These are phyloP conservation scores for Calonectria multiphialidica DNA, from an alignment of 2,329 filamentous ascomycete genomes.

Conservation along the genomic window DNA sequence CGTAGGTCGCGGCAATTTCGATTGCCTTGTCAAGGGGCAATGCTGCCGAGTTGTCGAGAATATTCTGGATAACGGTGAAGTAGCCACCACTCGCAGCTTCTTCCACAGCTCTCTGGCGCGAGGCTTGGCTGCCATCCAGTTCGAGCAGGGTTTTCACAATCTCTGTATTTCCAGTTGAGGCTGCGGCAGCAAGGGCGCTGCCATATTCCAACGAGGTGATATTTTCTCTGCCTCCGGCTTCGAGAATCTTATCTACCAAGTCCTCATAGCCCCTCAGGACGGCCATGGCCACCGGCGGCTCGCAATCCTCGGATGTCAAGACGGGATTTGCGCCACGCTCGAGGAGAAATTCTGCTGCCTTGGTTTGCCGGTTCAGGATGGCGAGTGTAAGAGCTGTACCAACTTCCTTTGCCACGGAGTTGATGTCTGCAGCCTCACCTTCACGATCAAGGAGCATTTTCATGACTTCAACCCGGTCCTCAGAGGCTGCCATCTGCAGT, in stretches of 20 bases:
- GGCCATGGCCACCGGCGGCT: constrained; percentile 21
- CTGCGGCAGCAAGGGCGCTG: constrained; percentile 22
- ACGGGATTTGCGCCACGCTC: constrained; percentile 16
- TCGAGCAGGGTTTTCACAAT: constrained; percentile 18
- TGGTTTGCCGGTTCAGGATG: constrained; percentile 16
- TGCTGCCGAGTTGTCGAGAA: constrained; percentile 7
- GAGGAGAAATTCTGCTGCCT: constrained; percentile 21
- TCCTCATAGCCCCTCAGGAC: constrained; percentile 25
- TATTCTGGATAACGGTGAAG: neutral
- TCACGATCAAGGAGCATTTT: constrained; percentile 15
- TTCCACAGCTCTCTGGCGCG: constrained; percentile 22
- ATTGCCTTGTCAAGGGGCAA: constrained; percentile 12
- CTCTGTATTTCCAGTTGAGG: constrained; percentile 20
- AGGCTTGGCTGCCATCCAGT: constrained; percentile 10
- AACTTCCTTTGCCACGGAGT: constrained; percentile 9
- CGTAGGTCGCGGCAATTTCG: constrained; percentile 32
- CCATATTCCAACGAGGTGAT: constrained; percentile 15
- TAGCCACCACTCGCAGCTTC: constrained; percentile 18
- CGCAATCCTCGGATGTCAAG: constrained; percentile 8
- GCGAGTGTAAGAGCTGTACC: constrained; percentile 17
- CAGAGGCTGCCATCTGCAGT: constrained; percentile 18
- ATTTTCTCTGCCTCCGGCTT: constrained; percentile 10
- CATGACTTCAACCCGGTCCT: constrained; percentile 13
- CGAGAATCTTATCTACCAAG: constrained; percentile 18
- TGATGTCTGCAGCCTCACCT: neutral